These are phyloP conservation scores for Craspedostauros australis DNA, from an alignment of 108 stramenopile species.

Conservation along the genomic window DNA sequence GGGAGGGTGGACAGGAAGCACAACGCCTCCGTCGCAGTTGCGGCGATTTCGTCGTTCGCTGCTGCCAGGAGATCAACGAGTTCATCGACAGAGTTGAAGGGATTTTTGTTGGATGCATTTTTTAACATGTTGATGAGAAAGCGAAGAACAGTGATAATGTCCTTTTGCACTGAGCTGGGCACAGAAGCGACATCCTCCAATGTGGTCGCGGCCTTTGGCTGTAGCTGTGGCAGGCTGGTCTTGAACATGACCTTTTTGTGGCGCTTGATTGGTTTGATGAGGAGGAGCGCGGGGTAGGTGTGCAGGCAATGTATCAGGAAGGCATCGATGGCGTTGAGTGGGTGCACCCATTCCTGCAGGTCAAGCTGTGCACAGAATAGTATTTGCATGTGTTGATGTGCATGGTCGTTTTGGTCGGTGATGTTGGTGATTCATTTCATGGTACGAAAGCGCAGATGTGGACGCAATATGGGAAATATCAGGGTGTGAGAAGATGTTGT, in stretches of 20 bases:
- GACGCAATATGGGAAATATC: no score
- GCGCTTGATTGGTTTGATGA: slow-evolving; percentile 41
- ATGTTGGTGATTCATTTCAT: no score
- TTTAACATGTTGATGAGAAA: slow-evolving; percentile 64
- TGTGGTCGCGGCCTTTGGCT: slow-evolving; percentile 26
- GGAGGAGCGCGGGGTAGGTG: slow-evolving; percentile 49
- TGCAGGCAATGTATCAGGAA: slow-evolving; percentile 48
- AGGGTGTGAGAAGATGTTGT: no score
- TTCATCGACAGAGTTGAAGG: slow-evolving; percentile 77
- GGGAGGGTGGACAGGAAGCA: slow-evolving; percentile 67
- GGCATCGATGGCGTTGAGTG: slow-evolving; percentile 75
- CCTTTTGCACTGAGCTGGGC: slow-evolving; percentile 20
- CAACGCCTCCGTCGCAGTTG: slow-evolving; percentile 50
- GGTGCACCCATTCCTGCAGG: slow-evolving; percentile 76
- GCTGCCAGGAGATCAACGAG: slow-evolving; percentile 72
- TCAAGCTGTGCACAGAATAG: slow-evolving; percentile 48
- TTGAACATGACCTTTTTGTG: no score
- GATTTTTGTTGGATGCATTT: slow-evolving; percentile 74
- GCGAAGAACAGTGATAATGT: slow-evolving; percentile 46
- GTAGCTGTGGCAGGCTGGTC: no score
- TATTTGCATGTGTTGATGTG: no score
- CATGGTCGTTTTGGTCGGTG: no score
- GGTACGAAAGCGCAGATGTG: no score
- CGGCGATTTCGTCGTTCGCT: slow-evolving; percentile 54
- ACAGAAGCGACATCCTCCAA: slow-evolving; percentile 35